phyloP scores from a whole-genome alignment of 352 stramenopile species.

The Phytopythium chamaehyphon region DNA sequence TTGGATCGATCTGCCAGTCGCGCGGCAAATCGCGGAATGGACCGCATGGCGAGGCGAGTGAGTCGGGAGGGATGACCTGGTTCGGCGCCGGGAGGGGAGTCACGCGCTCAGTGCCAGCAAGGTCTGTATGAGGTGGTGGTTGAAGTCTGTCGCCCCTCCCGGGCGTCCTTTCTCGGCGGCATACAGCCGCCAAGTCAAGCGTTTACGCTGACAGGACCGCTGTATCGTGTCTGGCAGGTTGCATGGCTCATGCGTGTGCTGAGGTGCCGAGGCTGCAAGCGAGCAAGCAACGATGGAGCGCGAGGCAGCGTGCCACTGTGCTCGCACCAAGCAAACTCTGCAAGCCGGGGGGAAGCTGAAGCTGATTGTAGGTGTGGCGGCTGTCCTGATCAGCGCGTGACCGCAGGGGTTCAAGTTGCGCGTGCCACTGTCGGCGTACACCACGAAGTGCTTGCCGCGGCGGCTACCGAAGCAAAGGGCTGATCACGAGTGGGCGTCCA shows the following conservation, averaged over 20 bases:
- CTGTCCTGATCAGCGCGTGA: background rate
- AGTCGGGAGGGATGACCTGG: background rate
- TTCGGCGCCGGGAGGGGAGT: background rate
- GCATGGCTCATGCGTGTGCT: background rate
- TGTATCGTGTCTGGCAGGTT: constrained; percentile 1
- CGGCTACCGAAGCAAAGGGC: too few species aligned
- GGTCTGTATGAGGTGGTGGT: background rate
- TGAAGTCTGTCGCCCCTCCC: constrained; percentile 3
- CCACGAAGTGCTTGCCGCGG: constrained; percentile 1
- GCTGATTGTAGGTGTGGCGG: background rate
- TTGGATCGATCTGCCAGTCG: constrained; percentile 10
- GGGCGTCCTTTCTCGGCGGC: background rate
- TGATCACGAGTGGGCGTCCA: too few species aligned
- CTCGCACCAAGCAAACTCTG: background rate
- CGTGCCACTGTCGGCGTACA: constrained; percentile 5
- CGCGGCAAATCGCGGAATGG: constrained; percentile 12
- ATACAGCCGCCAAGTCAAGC: background rate
- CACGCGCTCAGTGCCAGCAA: background rate
- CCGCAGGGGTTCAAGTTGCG: background rate
- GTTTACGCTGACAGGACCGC: background rate
- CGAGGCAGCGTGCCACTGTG: background rate
- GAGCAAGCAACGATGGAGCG: background rate
- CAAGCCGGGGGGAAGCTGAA: background rate
- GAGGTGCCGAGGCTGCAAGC: background rate
- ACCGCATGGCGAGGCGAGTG: constrained; percentile 23